Conservation (phyloP, 2,329 filamentous ascomycete genomes). For the Aspergillus intermedius region DNA sequence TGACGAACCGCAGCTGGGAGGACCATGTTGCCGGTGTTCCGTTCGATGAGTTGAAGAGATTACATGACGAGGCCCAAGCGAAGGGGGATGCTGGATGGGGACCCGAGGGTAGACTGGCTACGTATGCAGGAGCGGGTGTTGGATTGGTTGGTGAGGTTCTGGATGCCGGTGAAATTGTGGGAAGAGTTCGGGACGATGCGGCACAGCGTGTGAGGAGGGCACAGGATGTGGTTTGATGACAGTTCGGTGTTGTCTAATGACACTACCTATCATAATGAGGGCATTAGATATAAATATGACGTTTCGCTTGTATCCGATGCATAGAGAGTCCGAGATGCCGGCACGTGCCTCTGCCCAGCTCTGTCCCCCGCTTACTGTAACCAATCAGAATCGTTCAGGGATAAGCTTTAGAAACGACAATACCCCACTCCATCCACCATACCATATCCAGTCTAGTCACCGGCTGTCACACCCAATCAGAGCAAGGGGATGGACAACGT, state of each 20-base stretch:
- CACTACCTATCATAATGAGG: not conserved
- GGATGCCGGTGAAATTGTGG: conserved; percentile 35
- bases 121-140: conserved; percentile 45
- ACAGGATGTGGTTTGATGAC: not conserved
- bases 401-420: not conserved
- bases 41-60: conserved; percentile 42
- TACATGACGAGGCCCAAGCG: conserved; percentile 37
- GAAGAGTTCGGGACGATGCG: conserved; percentile 13
- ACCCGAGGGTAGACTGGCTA: conserved; percentile 43
- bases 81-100: conserved; percentile 44
- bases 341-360: not conserved
- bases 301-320: not conserved
- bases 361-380: not conserved
- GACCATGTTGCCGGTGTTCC: conserved; percentile 30
- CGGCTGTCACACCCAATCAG: not conserved
- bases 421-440: not conserved
- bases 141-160: conserved; percentile 41
- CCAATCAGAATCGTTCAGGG: not conserved
- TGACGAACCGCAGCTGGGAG: conserved; percentile 9
- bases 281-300: not conserved
- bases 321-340: not conserved
- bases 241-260: not conserved
- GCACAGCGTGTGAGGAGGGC: not conserved
- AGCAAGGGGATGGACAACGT: not conserved
- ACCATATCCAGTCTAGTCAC: not conserved